These are phyloP conservation scores for Alternaria dauci DNA, from an alignment of 2,329 filamentous ascomycete species.

Conservation along the genomic window DNA sequence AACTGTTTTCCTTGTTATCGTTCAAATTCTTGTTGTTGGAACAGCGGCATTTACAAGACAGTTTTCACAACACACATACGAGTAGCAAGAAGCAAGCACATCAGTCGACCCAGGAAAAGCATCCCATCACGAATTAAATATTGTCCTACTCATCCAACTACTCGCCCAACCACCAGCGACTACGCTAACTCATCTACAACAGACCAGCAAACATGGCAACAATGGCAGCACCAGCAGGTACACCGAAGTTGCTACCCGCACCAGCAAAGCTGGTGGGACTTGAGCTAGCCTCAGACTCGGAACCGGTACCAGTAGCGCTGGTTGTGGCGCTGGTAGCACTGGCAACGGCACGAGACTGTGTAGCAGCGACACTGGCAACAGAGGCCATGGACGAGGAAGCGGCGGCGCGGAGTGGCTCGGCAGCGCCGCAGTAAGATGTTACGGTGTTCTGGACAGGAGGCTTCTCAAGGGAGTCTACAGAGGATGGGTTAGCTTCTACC, in stretches of 20 bases:
- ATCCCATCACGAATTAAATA: constrained; percentile 10
- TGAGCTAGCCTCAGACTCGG: constrained; percentile 3
- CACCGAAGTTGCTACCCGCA: constrained; percentile 17
- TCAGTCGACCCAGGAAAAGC: background rate
- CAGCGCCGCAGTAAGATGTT: constrained; percentile 53
- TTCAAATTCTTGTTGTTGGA: background rate
- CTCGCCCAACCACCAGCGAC: background rate
- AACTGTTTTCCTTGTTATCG: background rate
- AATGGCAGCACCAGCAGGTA: constrained; percentile 35
- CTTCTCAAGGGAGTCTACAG: constrained; percentile 48
- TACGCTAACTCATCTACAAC: constrained; percentile 19
- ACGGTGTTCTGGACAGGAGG: constrained; percentile 47
- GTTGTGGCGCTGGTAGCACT: constrained; percentile 9
- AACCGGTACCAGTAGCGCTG: constrained; percentile 1
- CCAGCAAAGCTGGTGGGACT: constrained; percentile 27
- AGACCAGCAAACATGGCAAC: constrained; percentile 31
- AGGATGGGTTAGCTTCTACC: too few relatives aligned
- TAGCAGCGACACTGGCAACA: constrained; percentile 32
- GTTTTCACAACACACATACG: background rate
- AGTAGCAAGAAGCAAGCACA: background rate
- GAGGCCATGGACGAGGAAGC: constrained; percentile 26
- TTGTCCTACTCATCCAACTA: constrained; percentile 10
- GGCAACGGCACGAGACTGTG: constrained; percentile 19
- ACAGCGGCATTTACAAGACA: background rate
- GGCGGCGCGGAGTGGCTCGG: constrained; percentile 45